Conservation (phyloP, 2,329 filamentous ascomycete species). For the Alternaria metachromatica region DNA sequence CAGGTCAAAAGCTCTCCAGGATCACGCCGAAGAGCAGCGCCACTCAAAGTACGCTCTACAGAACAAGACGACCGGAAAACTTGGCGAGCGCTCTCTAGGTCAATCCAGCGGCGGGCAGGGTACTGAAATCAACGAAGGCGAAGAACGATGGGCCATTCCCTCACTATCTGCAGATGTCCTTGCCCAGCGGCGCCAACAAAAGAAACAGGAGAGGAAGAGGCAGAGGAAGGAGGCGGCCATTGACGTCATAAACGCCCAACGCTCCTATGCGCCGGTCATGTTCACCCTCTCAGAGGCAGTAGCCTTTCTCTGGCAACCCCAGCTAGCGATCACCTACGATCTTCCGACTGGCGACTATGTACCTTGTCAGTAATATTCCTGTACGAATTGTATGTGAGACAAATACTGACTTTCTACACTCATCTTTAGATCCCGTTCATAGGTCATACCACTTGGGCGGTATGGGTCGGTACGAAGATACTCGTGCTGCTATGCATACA, state of each 20-base stretch:
- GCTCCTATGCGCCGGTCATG: constrained; percentile 8
- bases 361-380: background rate
- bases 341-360: constrained; percentile 12
- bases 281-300: constrained; percentile 19
- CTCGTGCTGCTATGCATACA: background rate
- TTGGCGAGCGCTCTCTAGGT: too few relatives aligned
- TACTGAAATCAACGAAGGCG: background rate
- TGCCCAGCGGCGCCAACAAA: background rate
- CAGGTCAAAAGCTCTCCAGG: background rate
- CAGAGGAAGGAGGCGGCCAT: background rate
- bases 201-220: background rate
- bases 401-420: background rate
- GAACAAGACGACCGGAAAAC: background rate
- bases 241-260: background rate
- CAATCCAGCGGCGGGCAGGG: background rate
- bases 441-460: constrained; percentile 20
- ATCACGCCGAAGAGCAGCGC: background rate
- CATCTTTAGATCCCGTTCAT: constrained; percentile 11
- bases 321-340: constrained; percentile 6
- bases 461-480: constrained; percentile 16
- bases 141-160: background rate
- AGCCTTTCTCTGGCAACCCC: background rate
- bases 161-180: background rate
- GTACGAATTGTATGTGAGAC: background rate
- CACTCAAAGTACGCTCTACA: background rate